Evolutionary conservation across 2,329 filamentous ascomycete genomes (phyloP).

Genomic region (Epichloe elymi): DNA sequence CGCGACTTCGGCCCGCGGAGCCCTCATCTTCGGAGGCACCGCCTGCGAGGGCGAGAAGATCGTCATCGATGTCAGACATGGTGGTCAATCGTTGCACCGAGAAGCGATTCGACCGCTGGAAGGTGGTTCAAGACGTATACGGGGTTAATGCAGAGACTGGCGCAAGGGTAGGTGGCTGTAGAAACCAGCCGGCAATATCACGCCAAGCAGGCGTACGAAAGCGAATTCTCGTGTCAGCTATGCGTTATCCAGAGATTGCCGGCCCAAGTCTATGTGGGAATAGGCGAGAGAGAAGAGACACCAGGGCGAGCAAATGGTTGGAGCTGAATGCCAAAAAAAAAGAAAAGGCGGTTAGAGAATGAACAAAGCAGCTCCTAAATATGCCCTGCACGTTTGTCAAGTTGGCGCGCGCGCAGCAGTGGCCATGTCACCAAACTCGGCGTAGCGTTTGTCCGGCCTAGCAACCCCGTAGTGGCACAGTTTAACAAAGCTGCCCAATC

Average conservation of each 20-base stretch:
- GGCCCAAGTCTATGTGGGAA: background rate
- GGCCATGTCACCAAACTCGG: background rate
- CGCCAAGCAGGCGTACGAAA: background rate
- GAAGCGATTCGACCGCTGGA: background rate
- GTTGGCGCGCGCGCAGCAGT: background rate
- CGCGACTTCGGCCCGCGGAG: slow-evolving; percentile 38
- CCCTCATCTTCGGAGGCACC: slow-evolving; percentile 54
- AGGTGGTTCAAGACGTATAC: background rate
- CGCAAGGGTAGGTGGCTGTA: background rate
- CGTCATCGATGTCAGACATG: slow-evolving; percentile 87
- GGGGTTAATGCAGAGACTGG: background rate
- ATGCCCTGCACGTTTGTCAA: no score
- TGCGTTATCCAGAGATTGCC: background rate
- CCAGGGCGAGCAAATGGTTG: background rate
- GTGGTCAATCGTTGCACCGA: slow-evolving; percentile 11
- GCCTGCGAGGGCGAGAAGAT: slow-evolving; percentile 84
- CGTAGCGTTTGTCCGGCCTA: slow-evolving; percentile 7
- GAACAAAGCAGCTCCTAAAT: no score
- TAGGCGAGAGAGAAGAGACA: no score
- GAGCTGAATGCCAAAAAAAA: background rate
- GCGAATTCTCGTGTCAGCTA: background rate
- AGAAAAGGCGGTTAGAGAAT: background rate
- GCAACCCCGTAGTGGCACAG: background rate
- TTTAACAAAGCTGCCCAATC: background rate
- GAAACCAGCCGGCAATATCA: background rate